A percentile compares a stretch with the other conserved stretches of the same genome.
phyloP scores from a whole-genome alignment of 768 basidiomycete genomes.

The Filobasidium floriforme region DNA sequence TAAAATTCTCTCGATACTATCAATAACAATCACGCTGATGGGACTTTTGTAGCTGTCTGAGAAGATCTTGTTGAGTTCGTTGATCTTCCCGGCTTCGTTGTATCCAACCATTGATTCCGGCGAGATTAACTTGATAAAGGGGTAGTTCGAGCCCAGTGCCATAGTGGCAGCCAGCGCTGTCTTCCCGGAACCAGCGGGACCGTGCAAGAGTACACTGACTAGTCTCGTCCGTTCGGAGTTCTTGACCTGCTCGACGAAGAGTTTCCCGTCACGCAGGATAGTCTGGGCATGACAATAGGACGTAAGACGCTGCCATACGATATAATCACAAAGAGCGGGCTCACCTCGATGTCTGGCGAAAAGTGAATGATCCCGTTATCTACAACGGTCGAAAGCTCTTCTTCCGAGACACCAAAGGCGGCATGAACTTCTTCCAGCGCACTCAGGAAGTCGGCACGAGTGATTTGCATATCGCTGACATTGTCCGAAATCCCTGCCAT shows the following conservation, averaged over 20 bases:
- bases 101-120: conserved; percentile 96
- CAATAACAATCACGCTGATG: conserved; percentile 87
- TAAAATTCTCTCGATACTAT: conserved; percentile 84
- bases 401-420: conserved; percentile 94
- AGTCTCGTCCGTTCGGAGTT: conserved; percentile 82
- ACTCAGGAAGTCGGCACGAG: conserved; percentile 72
- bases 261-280: conserved; percentile 71
- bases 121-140: conserved; percentile 94
- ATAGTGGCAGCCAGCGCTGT: conserved; percentile 90
- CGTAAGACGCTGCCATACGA: background rate
- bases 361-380: conserved; percentile 93
- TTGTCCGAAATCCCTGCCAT: conserved; percentile 95
- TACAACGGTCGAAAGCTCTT: conserved; percentile 72
- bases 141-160: conserved; percentile 84
- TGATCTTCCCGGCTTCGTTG: conserved; percentile 84
- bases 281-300: conserved; percentile 51
- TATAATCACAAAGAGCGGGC: conserved; percentile 33
- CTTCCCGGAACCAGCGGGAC: conserved; percentile 81
- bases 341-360: conserved; percentile 64
- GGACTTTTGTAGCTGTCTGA: conserved; percentile 96
- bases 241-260: conserved; percentile 90
- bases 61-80: conserved; percentile 85
- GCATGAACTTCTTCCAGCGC: conserved; percentile 92
- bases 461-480: conserved; percentile 84
- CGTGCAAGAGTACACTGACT: conserved; percentile 81